A percentile compares a stretch with the other conserved stretches of the same genome.
Evolutionary conservation across 2,329 filamentous ascomycete species (phyloP).

Genomic region (Verticillium klebahnii): DNA sequence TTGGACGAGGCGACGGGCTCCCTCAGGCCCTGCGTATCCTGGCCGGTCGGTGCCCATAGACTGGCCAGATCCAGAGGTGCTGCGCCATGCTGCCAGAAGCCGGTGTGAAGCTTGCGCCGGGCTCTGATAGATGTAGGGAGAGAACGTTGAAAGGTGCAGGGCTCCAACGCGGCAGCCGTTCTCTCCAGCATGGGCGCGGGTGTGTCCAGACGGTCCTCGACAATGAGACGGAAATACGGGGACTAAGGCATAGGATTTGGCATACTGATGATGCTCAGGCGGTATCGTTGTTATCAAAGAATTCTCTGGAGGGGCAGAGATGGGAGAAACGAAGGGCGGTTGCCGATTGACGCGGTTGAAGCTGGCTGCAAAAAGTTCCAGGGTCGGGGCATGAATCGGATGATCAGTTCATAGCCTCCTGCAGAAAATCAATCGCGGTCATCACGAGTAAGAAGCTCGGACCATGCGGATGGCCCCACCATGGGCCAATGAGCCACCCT

Average conservation of each 20-base stretch:
- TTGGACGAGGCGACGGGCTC: conserved; percentile 16
- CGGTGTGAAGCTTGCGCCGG: conserved; percentile 39
- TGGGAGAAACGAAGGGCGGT: neutral
- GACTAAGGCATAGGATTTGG: neutral
- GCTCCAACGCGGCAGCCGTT: conserved; percentile 51
- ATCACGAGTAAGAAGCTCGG: neutral
- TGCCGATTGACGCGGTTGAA: neutral
- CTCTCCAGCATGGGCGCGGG: conserved; percentile 49
- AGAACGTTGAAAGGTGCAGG: conserved; percentile 49
- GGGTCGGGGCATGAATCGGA: neutral
- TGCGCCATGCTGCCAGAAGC: conserved; percentile 53
- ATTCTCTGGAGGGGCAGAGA: neutral
- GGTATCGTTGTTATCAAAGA: neutral
- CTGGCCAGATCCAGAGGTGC: conserved; percentile 41
- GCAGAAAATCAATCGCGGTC: neutral
- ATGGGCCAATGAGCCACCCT: neutral
- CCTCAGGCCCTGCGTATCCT: conserved; percentile 20
- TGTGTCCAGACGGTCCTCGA: neutral
- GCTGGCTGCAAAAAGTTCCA: neutral
- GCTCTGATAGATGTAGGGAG: conserved; percentile 36
- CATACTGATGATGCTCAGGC: neutral
- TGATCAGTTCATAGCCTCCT: neutral
- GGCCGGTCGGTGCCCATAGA: conserved; percentile 34
- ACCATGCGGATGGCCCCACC: neutral
- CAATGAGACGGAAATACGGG: neutral